Evolutionary conservation across 2,329 filamentous ascomycete species (phyloP), one percentile per base, ranked within the genome.

Genomic region (Hymenotorrendiella dingleyae): DNA sequence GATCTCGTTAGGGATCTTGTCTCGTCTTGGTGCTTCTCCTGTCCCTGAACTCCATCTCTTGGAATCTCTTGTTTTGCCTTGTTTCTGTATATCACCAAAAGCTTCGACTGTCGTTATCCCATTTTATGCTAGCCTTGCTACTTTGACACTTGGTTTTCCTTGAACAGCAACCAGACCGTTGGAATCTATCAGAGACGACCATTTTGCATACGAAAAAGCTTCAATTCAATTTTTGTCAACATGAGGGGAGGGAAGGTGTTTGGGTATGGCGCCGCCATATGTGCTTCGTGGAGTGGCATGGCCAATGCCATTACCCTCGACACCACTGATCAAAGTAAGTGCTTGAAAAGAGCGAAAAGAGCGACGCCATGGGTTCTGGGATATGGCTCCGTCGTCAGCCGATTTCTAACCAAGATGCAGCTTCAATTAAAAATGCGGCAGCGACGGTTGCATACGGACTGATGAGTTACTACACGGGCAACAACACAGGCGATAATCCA

Each of bases 381-480:
- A n/a, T 21, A 23, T 17, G 14, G 17, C 26, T 21, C 19, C 9
- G 12, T n/a, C 9, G 8, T n/a, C 2, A 3, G 12, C 9, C 20
- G 5, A n/a, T 14, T 11, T 19, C 39, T 46, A 37, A 49, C n/a
- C 8, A 37, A n/a, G 6, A 14, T 12, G 14, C 12, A 57, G 55
- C 39, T 12, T 62, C 60, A 9, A 60, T 64, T 42, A 64, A 62
- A 46, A 50, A 24, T 6, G 49, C 49, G 2, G 56, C 62, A 9
- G 54, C 54, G 30, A 53, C 49, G 24, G 48, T 58, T 16, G 70
- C 71, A 4, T 61, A 69, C 40, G 68, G 67, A 24, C 66, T 75
- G 62, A 65, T 75, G 61, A 58, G 58, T 20, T 72, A 69, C 49
- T 78, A 77, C 57, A 60, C 62, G 30, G 74, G 74, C 23, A 72